A percentile compares a stretch with the other conserved stretches of the same genome.
phyloP scores from a whole-genome alignment of 495 filamentous ascomycete species.

The Paragyromitra xinjiangensis region DNA sequence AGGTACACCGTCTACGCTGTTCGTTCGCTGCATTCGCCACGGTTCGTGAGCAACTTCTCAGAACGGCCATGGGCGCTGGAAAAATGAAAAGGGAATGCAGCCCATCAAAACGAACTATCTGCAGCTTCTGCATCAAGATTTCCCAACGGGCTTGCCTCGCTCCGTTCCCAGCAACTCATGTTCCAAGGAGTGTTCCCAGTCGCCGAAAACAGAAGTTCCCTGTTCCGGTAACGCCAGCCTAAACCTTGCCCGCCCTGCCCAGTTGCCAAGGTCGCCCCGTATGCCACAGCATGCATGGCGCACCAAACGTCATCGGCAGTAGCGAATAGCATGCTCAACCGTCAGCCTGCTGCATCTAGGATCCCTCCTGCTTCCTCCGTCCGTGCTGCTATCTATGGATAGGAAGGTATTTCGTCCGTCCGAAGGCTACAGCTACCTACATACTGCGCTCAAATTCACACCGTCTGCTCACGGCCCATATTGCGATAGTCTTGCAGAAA shows the following conservation, averaged over 20 bases:
- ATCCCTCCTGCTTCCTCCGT: constrained; percentile 1
- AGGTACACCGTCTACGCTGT: constrained; percentile 41
- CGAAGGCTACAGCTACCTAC: constrained; percentile 22
- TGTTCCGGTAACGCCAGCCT: constrained; percentile 47
- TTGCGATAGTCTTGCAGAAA: constrained; percentile 51
- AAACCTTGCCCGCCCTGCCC: constrained; percentile 39
- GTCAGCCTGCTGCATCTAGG: constrained; percentile 30
- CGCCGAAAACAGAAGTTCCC: constrained; percentile 41
- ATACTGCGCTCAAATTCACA: constrained; percentile 37
- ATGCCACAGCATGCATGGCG: constrained; percentile 34
- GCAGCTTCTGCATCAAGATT: constrained; percentile 36
- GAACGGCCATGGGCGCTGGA: constrained; percentile 35
- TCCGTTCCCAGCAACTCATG: constrained; percentile 46
- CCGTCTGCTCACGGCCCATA: constrained; percentile 46
- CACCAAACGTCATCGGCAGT: constrained; percentile 42
- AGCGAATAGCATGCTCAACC: constrained; percentile 31
- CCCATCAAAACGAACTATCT: constrained; percentile 34
- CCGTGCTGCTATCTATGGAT: constrained; percentile 35
- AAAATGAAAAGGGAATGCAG: constrained; percentile 13
- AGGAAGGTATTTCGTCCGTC: constrained; percentile 37
- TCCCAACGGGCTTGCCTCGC: constrained; percentile 44
- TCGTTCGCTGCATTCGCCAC: constrained; percentile 41
- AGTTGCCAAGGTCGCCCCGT: constrained; percentile 34
- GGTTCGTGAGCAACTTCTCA: constrained; percentile 51
- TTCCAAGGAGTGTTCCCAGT: constrained; percentile 42